phyloP scores from a whole-genome alignment of 2,329 filamentous ascomycete species.

The Colletotrichum paranaense region DNA sequence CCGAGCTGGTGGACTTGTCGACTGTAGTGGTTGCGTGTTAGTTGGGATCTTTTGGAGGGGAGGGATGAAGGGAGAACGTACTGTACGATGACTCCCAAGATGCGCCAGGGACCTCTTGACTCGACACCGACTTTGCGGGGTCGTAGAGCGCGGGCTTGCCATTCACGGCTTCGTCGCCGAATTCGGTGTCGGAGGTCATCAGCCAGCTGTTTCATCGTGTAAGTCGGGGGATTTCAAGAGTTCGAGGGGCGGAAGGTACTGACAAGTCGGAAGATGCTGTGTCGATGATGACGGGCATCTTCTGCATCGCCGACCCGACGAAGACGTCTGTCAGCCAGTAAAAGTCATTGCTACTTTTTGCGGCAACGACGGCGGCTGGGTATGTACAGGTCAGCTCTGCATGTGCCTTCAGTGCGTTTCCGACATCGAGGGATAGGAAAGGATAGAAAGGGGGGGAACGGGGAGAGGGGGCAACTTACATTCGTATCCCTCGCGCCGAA shows the following conservation, averaged over 20 bases:
- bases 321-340: constrained; percentile 30
- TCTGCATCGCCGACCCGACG: constrained; percentile 16
- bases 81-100: constrained; percentile 62
- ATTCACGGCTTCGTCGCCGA: constrained; percentile 39
- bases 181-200: constrained; percentile 46
- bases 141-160: constrained; percentile 58
- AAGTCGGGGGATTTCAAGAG: not conserved
- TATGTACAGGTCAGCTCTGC: not conserved
- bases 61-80: constrained; percentile 50
- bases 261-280: constrained; percentile 28
- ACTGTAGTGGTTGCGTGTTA: constrained; percentile 41
- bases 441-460: not conserved
- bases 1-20: constrained; percentile 57
- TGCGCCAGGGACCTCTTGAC: constrained; percentile 52
- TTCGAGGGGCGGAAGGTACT: not conserved
- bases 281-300: constrained; percentile 30
- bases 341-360: constrained; percentile 10
- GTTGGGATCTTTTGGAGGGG: not conserved
- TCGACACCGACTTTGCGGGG: constrained; percentile 57
- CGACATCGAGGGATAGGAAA: not conserved
- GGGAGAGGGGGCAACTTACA: not conserved
- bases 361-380: constrained; percentile 7
- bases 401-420: too few relatives aligned
- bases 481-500: constrained; percentile 21
- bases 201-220: constrained; percentile 27